Conservation (phyloP, 148 eudicot genomes). For the Linanthus parryae region DNA sequence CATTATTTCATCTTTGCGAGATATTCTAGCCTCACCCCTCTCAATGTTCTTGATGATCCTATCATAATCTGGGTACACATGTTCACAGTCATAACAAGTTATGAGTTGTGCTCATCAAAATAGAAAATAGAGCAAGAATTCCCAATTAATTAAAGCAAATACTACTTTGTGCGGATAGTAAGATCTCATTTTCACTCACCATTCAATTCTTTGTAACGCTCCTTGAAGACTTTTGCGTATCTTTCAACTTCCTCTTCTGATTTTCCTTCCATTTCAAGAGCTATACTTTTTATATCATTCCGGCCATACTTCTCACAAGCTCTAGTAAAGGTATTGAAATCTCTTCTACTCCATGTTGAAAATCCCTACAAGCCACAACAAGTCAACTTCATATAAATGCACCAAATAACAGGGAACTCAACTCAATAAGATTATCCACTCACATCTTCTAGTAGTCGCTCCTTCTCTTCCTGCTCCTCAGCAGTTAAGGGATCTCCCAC, state of each 20-base stretch:
- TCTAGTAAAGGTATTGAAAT: constrained; percentile 89
- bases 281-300: constrained; percentile 66
- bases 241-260: constrained; percentile 86
- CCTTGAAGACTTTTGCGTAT: constrained; percentile 93
- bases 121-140: not conserved
- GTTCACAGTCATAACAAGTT: not conserved
- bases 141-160: not conserved
- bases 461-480: constrained; percentile 98
- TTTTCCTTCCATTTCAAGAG: constrained; percentile 97
- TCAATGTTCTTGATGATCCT: constrained; percentile 93
- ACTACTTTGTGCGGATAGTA: not conserved
- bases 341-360: constrained; percentile 86
- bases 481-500: constrained; percentile 86
- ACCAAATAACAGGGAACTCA: not conserved
- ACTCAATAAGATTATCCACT: not conserved
- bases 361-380: constrained; percentile 53
- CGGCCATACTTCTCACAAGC: constrained; percentile 97
- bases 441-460: constrained; percentile 71
- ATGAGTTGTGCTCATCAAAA: not conserved
- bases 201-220: constrained; percentile 84
- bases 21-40: constrained; percentile 96
- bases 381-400: not conserved
- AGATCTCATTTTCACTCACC: constrained; percentile 38
- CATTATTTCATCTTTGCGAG: constrained; percentile 97
- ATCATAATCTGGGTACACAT: constrained; percentile 62